Conservation (phyloP, 2,329 filamentous ascomycete genomes). For the Ophiocordyceps robertsii region DNA sequence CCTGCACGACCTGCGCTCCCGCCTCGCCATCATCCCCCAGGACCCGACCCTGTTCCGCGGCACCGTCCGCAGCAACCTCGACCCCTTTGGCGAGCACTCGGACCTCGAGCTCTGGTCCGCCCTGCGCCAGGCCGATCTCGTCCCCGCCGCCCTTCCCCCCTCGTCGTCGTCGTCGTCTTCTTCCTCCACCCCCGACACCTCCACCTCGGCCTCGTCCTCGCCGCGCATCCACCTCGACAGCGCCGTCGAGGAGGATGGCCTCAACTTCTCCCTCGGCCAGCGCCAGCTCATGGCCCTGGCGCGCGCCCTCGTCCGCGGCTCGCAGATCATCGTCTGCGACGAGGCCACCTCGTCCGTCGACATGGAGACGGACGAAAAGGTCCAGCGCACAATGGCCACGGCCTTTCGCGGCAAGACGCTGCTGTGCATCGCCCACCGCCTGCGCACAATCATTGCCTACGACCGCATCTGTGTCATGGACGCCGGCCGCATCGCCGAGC, state of each 20-base stretch:
- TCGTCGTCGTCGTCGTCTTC: conserved; percentile 56
- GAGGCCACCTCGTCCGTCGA: conserved; percentile 90
- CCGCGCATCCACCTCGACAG: conserved; percentile 69
- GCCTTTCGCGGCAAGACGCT: conserved; percentile 81
- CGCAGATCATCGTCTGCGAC: conserved; percentile 91
- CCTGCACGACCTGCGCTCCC: conserved; percentile 60
- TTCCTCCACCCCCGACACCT: conserved; percentile 52
- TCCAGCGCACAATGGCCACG: conserved; percentile 74
- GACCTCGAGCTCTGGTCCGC: conserved; percentile 70
- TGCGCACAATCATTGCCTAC: conserved; percentile 87
- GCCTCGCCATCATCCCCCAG: conserved; percentile 72
- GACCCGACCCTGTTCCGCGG: conserved; percentile 56
- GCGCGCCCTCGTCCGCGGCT: conserved; percentile 73
- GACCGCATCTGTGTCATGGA: conserved; percentile 98
- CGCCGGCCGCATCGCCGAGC: conserved; percentile 70
- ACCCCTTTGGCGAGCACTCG: conserved; percentile 66
- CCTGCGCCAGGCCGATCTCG: conserved; percentile 62
- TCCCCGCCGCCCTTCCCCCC: conserved; percentile 38
- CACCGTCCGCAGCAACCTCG: conserved; percentile 66
- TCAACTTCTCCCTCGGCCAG: conserved; percentile 93
- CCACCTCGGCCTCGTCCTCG: conserved; percentile 46
- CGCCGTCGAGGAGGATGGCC: conserved; percentile 79
- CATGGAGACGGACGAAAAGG: conserved; percentile 94
- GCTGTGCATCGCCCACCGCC: conserved; percentile 81
- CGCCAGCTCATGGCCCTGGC: conserved; percentile 91